Evolutionary conservation across 768 basidiomycete genomes (phyloP).

Genomic region (Tulasnella sp.): DNA sequence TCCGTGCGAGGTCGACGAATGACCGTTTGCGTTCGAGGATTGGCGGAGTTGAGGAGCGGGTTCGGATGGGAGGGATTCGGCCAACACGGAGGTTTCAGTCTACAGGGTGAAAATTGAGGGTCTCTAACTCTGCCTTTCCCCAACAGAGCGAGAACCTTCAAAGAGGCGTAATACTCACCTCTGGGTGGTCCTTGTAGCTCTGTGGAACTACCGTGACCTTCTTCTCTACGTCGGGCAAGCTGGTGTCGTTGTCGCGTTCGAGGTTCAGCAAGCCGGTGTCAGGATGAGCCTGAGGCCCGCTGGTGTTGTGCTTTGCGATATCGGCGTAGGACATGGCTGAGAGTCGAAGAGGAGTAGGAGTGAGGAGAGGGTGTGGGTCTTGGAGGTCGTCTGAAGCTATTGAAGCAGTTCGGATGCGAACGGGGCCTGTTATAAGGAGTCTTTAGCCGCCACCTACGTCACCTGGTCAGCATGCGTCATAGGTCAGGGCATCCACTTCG

Average conservation of each 20-base stretch:
- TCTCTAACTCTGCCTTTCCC: slow-evolving; percentile 3
- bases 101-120: slow-evolving; percentile 24
- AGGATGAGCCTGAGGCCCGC: slow-evolving; percentile 63
- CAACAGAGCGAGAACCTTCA: not conserved
- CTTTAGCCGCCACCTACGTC: no score
- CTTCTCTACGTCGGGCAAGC: slow-evolving; percentile 45
- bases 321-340: slow-evolving; percentile 58
- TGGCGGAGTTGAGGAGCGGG: slow-evolving; percentile 40
- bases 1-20: no score
- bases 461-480: not conserved
- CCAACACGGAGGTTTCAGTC: slow-evolving; percentile 35
- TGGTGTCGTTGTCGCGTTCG: slow-evolving; percentile 45
- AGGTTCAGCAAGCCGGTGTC: slow-evolving; percentile 67
- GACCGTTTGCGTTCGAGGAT: slow-evolving; percentile 37
- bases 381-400: not conserved
- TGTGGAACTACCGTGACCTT: slow-evolving; percentile 63
- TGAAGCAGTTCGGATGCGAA: slow-evolving; percentile 10
- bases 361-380: not conserved
- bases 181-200: slow-evolving; percentile 54
- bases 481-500: not conserved
- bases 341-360: not conserved
- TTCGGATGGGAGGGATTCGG: slow-evolving; percentile 42
- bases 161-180: slow-evolving; percentile 41
- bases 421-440: slow-evolving; percentile 11
- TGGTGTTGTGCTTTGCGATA: slow-evolving; percentile 63